Conservation (phyloP, 2,329 filamentous ascomycete species). For the Pseudocercospora fijiensis region DNA sequence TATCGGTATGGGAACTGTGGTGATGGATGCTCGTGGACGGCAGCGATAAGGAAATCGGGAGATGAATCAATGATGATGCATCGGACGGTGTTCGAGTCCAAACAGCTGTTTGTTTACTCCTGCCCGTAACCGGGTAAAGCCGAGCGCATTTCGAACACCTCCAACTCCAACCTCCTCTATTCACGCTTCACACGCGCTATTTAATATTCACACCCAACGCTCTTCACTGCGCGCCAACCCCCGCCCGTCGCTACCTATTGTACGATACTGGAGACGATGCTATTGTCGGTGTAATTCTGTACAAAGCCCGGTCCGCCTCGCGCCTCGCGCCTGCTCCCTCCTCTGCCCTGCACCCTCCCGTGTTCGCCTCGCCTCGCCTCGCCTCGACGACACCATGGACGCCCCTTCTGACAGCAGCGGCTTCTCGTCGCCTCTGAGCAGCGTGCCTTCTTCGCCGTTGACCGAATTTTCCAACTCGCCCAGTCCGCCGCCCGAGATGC, state of each 20-base stretch:
- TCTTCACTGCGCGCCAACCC: constrained; percentile 9
- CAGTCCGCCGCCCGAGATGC: constrained; percentile 23
- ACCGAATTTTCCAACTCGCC: constrained; percentile 21
- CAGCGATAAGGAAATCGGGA: neutral
- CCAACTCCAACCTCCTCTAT: constrained; percentile 8
- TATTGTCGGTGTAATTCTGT: constrained; percentile 11
- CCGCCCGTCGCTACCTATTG: constrained; percentile 2
- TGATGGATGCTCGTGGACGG: neutral
- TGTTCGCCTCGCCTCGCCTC: constrained; percentile 15
- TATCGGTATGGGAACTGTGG: neutral
- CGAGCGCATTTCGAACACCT: neutral
- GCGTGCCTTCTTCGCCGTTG: constrained; percentile 30
- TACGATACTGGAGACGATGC: constrained; percentile 9
- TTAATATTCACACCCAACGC: constrained; percentile 6
- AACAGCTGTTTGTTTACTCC: neutral
- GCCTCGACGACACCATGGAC: constrained; percentile 9
- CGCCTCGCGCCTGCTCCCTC: neutral
- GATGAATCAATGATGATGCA: neutral
- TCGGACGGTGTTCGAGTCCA: neutral
- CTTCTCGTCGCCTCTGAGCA: constrained; percentile 29
- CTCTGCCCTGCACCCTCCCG: constrained; percentile 8
- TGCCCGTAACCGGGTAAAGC: neutral
- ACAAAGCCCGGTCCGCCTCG: neutral
- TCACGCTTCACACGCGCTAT: constrained; percentile 12
- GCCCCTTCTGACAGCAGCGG: constrained; percentile 16